These are phyloP conservation scores for Suillus weaverae DNA, from an alignment of 768 basidiomycete genomes.

Conservation along the genomic window DNA sequence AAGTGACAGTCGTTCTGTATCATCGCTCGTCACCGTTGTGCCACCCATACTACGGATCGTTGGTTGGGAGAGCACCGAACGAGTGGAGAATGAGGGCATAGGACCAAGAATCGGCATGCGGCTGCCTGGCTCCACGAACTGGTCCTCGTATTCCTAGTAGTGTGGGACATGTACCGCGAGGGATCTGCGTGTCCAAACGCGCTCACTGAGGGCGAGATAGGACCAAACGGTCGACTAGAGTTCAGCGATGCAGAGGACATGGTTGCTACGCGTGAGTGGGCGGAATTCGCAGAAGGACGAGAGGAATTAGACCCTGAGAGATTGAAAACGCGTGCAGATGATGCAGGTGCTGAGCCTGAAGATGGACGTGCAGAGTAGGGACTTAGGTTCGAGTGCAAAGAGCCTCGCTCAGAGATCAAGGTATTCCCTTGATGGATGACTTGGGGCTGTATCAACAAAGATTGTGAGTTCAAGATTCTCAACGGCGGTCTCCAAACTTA, in stretches of 20 bases:
- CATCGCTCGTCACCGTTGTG: constrained; percentile 29
- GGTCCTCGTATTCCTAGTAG: constrained; percentile 2
- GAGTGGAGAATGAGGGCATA: constrained; percentile 32
- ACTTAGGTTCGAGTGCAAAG: constrained; percentile 58
- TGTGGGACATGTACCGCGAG: constrained; percentile 1
- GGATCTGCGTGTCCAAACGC: constrained; percentile 42
- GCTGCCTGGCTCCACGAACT: constrained; percentile 11
- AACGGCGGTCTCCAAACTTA: too few species aligned
- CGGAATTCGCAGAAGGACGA: constrained; percentile 40
- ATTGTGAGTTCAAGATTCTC: too few species aligned
- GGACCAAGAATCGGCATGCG: constrained; percentile 32
- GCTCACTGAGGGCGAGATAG: constrained; percentile 50
- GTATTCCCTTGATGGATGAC: constrained; percentile 42
- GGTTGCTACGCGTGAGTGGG: constrained; percentile 37
- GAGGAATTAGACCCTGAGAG: constrained; percentile 57
- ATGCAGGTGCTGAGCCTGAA: constrained; percentile 53
- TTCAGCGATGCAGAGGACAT: constrained; percentile 41
- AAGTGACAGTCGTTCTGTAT: constrained; percentile 27
- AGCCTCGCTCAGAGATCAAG: constrained; percentile 59
- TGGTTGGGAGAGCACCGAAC: constrained; percentile 23
- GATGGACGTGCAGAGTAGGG: constrained; percentile 45
- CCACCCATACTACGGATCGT: constrained; percentile 33
- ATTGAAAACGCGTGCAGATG: constrained; percentile 42
- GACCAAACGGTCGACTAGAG: constrained; percentile 40
- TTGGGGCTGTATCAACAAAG: too few species aligned